Conservation (phyloP, 2,329 filamentous ascomycete species). For the Didymella keratinophila region DNA sequence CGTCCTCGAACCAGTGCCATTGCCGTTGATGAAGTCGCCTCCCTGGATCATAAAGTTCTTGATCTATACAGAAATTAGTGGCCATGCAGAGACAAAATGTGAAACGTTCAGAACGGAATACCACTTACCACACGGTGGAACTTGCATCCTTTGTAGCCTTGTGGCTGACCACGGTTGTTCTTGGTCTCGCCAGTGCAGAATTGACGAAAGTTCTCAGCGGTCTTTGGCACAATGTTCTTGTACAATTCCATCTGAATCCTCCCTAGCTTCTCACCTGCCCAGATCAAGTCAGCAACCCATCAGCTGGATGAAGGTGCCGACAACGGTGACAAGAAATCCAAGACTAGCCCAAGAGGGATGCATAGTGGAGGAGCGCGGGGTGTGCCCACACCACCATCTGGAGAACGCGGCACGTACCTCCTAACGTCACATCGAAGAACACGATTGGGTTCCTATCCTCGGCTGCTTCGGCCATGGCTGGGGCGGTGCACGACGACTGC, state of each 20-base stretch:
- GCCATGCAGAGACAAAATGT: not conserved
- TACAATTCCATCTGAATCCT: slow-evolving; percentile 71
- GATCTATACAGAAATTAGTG: slow-evolving; percentile 65
- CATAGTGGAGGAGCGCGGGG: slow-evolving; percentile 19
- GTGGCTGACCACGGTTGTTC: slow-evolving; percentile 75
- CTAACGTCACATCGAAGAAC: slow-evolving; percentile 81
- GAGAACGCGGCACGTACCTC: slow-evolving; percentile 63
- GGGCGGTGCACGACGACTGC: slow-evolving; percentile 37
- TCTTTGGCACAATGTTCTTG: slow-evolving; percentile 81
- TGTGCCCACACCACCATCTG: slow-evolving; percentile 21
- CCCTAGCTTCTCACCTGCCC: slow-evolving; percentile 46
- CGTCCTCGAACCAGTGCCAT: slow-evolving; percentile 85
- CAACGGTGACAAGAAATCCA: slow-evolving; percentile 9
- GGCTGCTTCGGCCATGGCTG: slow-evolving; percentile 46
- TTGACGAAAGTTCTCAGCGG: slow-evolving; percentile 95
- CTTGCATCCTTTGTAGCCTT: slow-evolving; percentile 93
- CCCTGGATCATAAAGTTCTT: slow-evolving; percentile 98
- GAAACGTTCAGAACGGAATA: not conserved
- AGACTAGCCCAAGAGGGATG: slow-evolving; percentile 21
- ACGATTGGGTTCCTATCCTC: slow-evolving; percentile 60
- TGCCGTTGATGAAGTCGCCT: slow-evolving; percentile 92
- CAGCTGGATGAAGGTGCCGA: slow-evolving; percentile 9
- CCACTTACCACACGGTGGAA: slow-evolving; percentile 89
- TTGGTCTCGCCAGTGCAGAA: slow-evolving; percentile 96
- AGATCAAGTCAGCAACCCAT: slow-evolving; percentile 32